A percentile compares a stretch with the other conserved stretches of the same genome.
phyloP scores from a whole-genome alignment of 2,329 filamentous ascomycete genomes.

The Hypoxylon sp. region DNA sequence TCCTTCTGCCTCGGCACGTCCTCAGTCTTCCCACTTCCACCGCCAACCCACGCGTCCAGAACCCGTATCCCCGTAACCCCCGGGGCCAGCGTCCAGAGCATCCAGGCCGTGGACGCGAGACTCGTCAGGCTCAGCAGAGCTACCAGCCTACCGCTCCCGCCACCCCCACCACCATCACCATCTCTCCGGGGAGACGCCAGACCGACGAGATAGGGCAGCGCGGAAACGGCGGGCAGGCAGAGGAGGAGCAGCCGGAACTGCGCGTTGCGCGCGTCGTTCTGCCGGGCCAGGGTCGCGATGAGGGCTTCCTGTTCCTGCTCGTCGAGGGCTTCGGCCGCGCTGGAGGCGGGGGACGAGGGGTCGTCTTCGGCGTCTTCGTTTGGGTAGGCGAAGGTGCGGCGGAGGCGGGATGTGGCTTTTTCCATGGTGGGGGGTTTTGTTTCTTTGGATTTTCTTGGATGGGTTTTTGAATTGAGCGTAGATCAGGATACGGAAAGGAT shows the following conservation, averaged over 20 bases:
- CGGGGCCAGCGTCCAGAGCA: conserved; percentile 68
- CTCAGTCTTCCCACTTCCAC: conserved; percentile 32
- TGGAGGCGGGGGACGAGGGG: conserved; percentile 64
- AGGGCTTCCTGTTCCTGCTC: conserved; percentile 73
- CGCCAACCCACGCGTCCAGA: conserved; percentile 60
- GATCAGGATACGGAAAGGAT: neutral
- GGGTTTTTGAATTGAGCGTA: conserved; percentile 3
- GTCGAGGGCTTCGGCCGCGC: conserved; percentile 49
- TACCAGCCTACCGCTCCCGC: conserved; percentile 43
- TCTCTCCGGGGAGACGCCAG: conserved; percentile 53
- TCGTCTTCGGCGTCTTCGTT: conserved; percentile 66
- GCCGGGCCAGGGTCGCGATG: conserved; percentile 65
- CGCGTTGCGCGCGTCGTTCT: conserved; percentile 70
- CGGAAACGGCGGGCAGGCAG: conserved; percentile 67
- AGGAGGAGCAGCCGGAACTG: conserved; percentile 71
- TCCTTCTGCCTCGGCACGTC: conserved; percentile 16
- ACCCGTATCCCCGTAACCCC: conserved; percentile 64
- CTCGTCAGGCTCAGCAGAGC: conserved; percentile 72
- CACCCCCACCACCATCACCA: neutral
- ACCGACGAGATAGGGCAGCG: conserved; percentile 66
- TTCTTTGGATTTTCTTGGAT: too few species aligned
- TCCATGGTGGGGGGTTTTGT: conserved; percentile 8
- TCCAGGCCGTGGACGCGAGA: conserved; percentile 71
- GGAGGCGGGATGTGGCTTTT: conserved; percentile 66
- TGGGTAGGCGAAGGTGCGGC: conserved; percentile 83